Conservation (phyloP, 2,329 filamentous ascomycete genomes). For the Penicillium thymicola region DNA sequence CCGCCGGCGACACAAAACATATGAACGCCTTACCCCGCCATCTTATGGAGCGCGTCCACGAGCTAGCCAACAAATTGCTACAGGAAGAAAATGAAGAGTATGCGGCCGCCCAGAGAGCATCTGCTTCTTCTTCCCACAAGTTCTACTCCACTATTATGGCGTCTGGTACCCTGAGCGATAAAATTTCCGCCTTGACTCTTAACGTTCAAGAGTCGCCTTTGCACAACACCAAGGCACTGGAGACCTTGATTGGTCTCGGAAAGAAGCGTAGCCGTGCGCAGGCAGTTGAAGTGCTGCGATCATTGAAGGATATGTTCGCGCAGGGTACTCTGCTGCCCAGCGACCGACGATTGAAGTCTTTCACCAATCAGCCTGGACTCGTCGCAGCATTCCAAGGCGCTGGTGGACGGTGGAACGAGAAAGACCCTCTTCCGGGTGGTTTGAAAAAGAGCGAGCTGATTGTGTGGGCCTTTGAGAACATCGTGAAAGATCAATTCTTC, state of each 20-base stretch:
- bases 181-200: conserved; percentile 90
- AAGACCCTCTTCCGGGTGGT: conserved; percentile 69
- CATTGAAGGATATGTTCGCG: conserved; percentile 89
- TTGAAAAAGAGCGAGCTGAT: conserved; percentile 76
- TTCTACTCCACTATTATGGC: conserved; percentile 97
- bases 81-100: conserved; percentile 77
- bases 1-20: conserved; percentile 49
- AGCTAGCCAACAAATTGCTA: conserved; percentile 70
- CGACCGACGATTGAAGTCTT: conserved; percentile 75
- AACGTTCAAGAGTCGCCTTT: conserved; percentile 94
- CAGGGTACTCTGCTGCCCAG: conserved; percentile 80
- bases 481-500: conserved; percentile 92
- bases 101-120: conserved; percentile 64
- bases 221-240: conserved; percentile 86
- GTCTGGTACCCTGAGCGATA: conserved; percentile 93
- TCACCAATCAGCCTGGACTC: conserved; percentile 75
- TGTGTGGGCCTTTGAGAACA: conserved; percentile 89
- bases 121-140: conserved; percentile 83
- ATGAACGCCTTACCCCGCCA: conserved; percentile 49
- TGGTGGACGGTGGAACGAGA: conserved; percentile 61
- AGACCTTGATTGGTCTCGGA: conserved; percentile 77
- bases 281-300: conserved; percentile 86
- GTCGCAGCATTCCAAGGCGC: conserved; percentile 65
- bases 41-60: conserved; percentile 55
- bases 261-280: conserved; percentile 91